Evolutionary conservation across 169 alveolate genomes (phyloP).

Genomic region (Cryptosporidium sp.): DNA sequence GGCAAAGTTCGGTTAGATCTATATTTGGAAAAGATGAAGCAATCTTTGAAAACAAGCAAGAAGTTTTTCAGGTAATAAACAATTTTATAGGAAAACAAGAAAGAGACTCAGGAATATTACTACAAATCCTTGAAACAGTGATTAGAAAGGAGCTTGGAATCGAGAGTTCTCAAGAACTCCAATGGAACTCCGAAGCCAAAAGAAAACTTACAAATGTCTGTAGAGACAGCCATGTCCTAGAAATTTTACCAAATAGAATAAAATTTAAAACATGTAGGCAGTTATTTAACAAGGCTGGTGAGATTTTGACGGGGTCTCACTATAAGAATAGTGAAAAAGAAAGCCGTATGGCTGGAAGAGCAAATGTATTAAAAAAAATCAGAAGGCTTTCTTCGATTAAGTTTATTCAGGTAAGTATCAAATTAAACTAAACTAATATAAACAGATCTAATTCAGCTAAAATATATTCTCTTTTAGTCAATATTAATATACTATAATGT

Average conservation of each 20-base stretch:
- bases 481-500: slow-evolving; percentile 40
- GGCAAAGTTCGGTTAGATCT: not conserved
- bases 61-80: slow-evolving; percentile 2
- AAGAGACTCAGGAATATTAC: slow-evolving; percentile 4
- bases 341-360: not conserved
- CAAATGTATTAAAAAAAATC: slow-evolving; percentile 1
- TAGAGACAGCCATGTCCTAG: not conserved
- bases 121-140: slow-evolving; percentile 12
- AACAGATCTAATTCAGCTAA: not conserved
- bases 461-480: slow-evolving; percentile 12
- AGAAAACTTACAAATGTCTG: not conserved
- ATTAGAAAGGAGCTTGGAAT: slow-evolving; percentile 10
- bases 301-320: slow-evolving; percentile 26
- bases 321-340: not conserved
- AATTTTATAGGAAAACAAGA: slow-evolving; percentile 53
- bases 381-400: not conserved
- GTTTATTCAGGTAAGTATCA: slow-evolving; percentile 54
- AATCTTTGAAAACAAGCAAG: slow-evolving; percentile 3
- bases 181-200: not conserved
- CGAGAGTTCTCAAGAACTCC: slow-evolving; percentile 1
- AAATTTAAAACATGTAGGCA: slow-evolving; percentile 27
- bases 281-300: slow-evolving; percentile 4
- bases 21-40: slow-evolving; percentile 31
- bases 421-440: not conserved
- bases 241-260: slow-evolving; percentile 21